Evolutionary conservation across 768 basidiomycete genomes (phyloP).

Genomic region (Lactifluus echinatus): DNA sequence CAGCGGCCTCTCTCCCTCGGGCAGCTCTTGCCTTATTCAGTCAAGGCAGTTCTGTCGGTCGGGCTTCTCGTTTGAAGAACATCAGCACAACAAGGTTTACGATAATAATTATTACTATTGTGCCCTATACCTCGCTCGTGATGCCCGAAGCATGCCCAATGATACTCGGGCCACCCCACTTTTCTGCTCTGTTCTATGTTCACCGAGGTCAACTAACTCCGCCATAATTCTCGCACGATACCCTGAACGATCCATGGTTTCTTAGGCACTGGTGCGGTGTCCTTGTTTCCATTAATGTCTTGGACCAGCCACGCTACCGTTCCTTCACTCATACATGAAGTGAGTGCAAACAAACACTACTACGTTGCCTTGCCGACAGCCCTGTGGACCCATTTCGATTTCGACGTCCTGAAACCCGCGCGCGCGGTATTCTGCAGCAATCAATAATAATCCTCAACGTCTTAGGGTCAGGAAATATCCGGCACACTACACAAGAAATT

Average conservation of each 20-base stretch:
- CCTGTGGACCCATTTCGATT: not conserved
- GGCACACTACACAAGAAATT: not conserved
- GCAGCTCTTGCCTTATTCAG: conserved; percentile 10
- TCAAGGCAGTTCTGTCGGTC: not conserved
- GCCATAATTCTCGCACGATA: conserved; percentile 6
- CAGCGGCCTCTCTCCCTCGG: conserved; percentile 6
- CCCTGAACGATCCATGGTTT: conserved; percentile 1
- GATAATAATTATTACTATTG: not conserved
- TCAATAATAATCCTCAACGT: not conserved
- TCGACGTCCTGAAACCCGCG: not conserved
- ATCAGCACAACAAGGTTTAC: conserved; percentile 9
- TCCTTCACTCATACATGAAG: not conserved
- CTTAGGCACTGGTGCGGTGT: not conserved
- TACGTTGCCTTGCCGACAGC: conserved; percentile 16
- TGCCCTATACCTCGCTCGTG: not conserved
- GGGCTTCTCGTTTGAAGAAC: conserved; percentile 17
- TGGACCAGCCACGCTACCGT: not conserved
- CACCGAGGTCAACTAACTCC: conserved; percentile 6
- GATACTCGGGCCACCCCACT: conserved; percentile 1
- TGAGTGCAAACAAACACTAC: not conserved
- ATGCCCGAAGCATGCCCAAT: not conserved
- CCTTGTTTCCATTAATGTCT: conserved; percentile 11
- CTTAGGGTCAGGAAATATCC: not conserved
- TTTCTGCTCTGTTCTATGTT: not conserved
- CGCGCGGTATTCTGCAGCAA: not conserved